phyloP scores from a whole-genome alignment of 345 rosid genomes.

The Eucalyptus tenuipes region DNA sequence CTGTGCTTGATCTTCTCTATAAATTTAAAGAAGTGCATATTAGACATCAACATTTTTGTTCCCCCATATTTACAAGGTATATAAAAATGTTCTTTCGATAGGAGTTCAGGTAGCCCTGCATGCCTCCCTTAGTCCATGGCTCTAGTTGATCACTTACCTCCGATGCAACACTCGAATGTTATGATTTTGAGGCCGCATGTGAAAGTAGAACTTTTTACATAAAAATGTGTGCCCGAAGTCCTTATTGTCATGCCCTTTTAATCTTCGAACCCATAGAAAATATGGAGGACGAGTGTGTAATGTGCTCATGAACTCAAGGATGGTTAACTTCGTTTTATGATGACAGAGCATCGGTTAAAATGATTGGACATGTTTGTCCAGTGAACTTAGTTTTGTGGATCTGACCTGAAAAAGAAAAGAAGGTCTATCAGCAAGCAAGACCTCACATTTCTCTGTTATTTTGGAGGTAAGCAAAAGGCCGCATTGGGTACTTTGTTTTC shows the following conservation, averaged over 20 bases:
- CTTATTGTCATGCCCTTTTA: not conserved
- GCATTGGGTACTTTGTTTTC: no score
- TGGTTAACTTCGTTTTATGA: not conserved
- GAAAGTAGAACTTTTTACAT: not conserved
- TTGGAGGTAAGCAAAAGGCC: no score
- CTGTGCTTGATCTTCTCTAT: fast-evolving
- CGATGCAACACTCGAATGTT: fast-evolving
- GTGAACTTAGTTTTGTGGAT: no score
- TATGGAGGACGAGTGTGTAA: fast-evolving
- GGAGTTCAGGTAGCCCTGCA: not conserved
- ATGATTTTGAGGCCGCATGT: fast-evolving
- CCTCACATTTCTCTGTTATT: no score
- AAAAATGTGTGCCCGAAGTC: fast-evolving
- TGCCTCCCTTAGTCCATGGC: fast-evolving
- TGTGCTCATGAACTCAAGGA: not conserved
- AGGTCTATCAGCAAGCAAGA: no score
- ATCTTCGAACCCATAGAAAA: not conserved
- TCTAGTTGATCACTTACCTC: fast-evolving
- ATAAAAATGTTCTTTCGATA: fast-evolving
- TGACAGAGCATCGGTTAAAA: fast-evolving
- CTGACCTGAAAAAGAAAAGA: no score
- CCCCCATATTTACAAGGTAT: not conserved
- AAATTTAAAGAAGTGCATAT: not conserved
- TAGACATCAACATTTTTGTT: not conserved
- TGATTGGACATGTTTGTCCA: not conserved